Percentiles rank a stretch among this genome's conserved stretches.
These are phyloP conservation scores for Candida pseudoviswanathii DNA, from an alignment of 1,139 yeast genomes.

Conservation along the genomic window DNA sequence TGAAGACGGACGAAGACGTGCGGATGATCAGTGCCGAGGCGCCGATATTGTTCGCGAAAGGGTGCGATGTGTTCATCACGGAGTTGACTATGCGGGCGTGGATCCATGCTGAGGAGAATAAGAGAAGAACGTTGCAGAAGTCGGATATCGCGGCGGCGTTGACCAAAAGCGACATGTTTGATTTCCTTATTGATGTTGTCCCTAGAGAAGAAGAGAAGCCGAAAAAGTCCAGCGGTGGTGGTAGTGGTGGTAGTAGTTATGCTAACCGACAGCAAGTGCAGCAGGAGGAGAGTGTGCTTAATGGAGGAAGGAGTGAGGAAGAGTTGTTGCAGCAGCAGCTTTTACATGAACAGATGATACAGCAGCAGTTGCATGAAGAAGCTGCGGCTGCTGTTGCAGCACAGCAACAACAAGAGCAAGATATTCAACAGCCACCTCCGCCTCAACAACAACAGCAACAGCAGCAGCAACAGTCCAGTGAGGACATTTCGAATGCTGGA, in stretches of 20 bases:
- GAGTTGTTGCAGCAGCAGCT: constrained; percentile 15
- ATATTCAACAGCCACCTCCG: constrained; percentile 8
- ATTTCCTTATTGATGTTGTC: constrained; percentile 90
- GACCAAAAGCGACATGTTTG: constrained; percentile 95
- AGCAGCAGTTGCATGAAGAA: constrained; percentile 14
- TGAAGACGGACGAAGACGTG: constrained; percentile 98
- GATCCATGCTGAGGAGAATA: constrained; percentile 97
- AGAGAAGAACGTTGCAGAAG: constrained; percentile 89
- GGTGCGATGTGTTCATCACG: constrained; percentile 94
- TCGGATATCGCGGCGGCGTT: constrained; percentile 95
- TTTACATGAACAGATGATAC: constrained; percentile 19
- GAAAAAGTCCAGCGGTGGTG: constrained; percentile 29
- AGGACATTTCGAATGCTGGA: neutral
- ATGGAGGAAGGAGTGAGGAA: constrained; percentile 2
- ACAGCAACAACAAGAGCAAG: constrained; percentile 9
- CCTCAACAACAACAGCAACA: constrained; percentile 2
- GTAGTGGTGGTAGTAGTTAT: constrained; percentile 9
- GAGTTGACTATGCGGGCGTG: constrained; percentile 98
- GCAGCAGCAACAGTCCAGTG: constrained; percentile 4
- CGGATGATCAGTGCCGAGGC: constrained; percentile 98
- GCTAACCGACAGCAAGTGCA: constrained; percentile 1
- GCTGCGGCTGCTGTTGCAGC: constrained; percentile 11
- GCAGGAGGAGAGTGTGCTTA: neutral
- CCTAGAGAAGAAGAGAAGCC: constrained; percentile 78
- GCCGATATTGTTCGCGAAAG: constrained; percentile 94